Evolutionary conservation across 2,329 filamentous ascomycete species (phyloP).

Genomic region (Pyricularia grisea): DNA sequence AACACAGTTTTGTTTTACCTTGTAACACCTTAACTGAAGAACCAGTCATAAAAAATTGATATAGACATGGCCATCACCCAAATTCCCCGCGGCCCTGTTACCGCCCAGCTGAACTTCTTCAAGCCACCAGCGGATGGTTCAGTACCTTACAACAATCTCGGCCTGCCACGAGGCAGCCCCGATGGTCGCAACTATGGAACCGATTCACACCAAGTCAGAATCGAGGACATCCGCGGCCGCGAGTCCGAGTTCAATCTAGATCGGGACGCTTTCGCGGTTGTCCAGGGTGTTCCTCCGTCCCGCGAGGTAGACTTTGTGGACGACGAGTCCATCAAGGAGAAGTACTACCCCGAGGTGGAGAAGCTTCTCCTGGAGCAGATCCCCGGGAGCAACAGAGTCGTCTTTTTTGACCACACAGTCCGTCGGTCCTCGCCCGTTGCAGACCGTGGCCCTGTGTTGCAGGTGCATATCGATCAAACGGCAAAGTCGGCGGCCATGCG

Average conservation of each 20-base stretch:
- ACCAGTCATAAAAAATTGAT: too few species aligned
- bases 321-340: constrained; percentile 56
- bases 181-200: constrained; percentile 56
- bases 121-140: constrained; percentile 16
- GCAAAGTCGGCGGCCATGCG: constrained; percentile 11
- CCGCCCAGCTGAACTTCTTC: constrained; percentile 19
- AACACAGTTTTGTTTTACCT: not conserved
- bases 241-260: constrained; percentile 37
- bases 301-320: constrained; percentile 53
- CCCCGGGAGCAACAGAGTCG: constrained; percentile 43
- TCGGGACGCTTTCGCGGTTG: constrained; percentile 55
- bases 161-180: constrained; percentile 48
- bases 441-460: constrained; percentile 31
- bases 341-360: constrained; percentile 84
- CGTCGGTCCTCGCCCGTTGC: constrained; percentile 27
- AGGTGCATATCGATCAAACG: constrained; percentile 50
- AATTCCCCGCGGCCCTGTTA: constrained; percentile 7
- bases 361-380: constrained; percentile 49
- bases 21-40: not conserved
- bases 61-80: not conserved
- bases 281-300: constrained; percentile 47
- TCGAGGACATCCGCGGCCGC: constrained; percentile 65
- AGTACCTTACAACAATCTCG: constrained; percentile 12
- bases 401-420: constrained; percentile 56
- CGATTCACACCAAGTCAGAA: constrained; percentile 37